These are phyloP conservation scores for Leccinum fallax DNA, from an alignment of 1,284 basidiomycete genomes.

Conservation along the genomic window DNA sequence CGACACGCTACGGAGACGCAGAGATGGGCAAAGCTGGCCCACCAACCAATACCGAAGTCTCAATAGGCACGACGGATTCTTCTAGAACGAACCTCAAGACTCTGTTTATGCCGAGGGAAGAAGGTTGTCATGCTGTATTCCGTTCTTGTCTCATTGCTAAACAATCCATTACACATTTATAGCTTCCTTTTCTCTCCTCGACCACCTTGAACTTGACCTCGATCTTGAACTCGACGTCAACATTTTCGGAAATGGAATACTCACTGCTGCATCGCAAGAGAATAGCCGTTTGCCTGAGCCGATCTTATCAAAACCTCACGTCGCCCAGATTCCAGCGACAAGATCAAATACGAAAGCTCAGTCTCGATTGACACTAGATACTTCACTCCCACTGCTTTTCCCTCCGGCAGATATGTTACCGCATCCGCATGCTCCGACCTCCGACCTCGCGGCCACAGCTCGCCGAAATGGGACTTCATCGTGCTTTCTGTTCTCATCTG, in stretches of 20 bases:
- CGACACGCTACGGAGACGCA: background rate
- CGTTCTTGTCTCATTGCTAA: background rate
- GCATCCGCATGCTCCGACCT: slow-evolving; percentile 6
- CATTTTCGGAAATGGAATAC: slow-evolving; percentile 25
- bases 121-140: slow-evolving; percentile 43
- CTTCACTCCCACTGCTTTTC: slow-evolving; percentile 64
- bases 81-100: slow-evolving; percentile 53
- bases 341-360: slow-evolving; percentile 7
- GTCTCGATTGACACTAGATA: slow-evolving; percentile 42
- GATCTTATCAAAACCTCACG: background rate
- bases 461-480: slow-evolving; percentile 9
- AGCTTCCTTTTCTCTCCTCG: slow-evolving; percentile 66
- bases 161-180: background rate
- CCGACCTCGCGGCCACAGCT: background rate
- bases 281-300: background rate
- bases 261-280: slow-evolving; percentile 3
- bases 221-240: slow-evolving; percentile 69
- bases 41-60: background rate
- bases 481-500: slow-evolving; percentile 24
- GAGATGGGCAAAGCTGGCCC: slow-evolving; percentile 17
- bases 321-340: slow-evolving; percentile 1
- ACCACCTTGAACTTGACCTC: slow-evolving; percentile 62
- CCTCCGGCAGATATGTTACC: slow-evolving; percentile 43
- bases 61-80: slow-evolving; percentile 3
- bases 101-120: slow-evolving; percentile 66